Evolutionary conservation across 352 stramenopile genomes (phyloP).

Genomic region (Globisporangium echinulatum): DNA sequence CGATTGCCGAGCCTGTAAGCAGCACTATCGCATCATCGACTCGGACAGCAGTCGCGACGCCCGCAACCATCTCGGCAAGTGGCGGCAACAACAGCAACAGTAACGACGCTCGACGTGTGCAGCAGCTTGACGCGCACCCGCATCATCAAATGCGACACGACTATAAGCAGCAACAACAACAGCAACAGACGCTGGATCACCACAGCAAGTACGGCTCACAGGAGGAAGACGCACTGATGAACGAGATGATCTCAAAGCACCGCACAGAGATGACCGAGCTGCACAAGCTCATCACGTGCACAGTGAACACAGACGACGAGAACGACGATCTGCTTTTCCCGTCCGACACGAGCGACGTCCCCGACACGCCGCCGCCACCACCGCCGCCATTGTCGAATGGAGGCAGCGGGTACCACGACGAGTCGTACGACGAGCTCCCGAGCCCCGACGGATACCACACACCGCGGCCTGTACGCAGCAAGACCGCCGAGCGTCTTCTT

Average conservation of each 20-base stretch:
- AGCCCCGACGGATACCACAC: constrained; percentile 23
- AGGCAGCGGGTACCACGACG: constrained; percentile 7
- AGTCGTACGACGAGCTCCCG: constrained; percentile 17
- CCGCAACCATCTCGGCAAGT: neutral
- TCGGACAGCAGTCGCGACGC: constrained; percentile 1
- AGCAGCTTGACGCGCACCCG: too few species aligned
- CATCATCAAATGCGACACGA: neutral
- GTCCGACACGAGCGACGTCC: constrained; percentile 6
- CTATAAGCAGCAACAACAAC: constrained; percentile 3
- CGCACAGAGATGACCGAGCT: constrained; percentile 44
- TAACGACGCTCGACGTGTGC: neutral
- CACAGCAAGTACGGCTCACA: constrained; percentile 7
- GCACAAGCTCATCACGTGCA: constrained; percentile 37
- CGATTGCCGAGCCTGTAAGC: constrained; percentile 1
- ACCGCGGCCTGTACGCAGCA: constrained; percentile 24
- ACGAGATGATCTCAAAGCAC: constrained; percentile 50
- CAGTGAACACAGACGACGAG: constrained; percentile 12
- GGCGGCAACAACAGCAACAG: neutral
- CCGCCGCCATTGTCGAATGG: constrained; percentile 5
- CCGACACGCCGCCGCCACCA: constrained; percentile 19
- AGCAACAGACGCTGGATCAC: constrained; percentile 1
- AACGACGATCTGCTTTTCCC: constrained; percentile 14
- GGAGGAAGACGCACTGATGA: constrained; percentile 41
- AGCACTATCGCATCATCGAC: neutral
- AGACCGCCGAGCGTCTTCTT: constrained; percentile 37